Conservation (phyloP, 768 basidiomycete species). For the Dacryopinax primogenitus region DNA sequence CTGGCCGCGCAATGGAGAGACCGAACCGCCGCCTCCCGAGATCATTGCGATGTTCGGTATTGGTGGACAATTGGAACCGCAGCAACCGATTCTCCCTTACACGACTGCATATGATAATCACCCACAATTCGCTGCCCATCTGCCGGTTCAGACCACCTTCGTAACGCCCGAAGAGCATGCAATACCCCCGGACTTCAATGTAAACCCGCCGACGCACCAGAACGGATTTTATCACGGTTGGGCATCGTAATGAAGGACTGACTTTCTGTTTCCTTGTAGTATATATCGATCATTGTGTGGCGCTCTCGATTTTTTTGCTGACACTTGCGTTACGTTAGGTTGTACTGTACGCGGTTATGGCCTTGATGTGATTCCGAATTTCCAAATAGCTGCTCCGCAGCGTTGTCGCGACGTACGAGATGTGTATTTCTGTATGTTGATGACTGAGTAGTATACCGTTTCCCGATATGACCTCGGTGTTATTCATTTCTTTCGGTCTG, state of each 20-base stretch:
- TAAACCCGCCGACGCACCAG: background rate
- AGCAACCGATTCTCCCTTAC: slow-evolving; percentile 1
- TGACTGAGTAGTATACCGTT: no score
- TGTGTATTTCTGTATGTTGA: no score
- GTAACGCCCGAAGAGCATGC: background rate
- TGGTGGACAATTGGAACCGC: background rate
- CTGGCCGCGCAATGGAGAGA: background rate
- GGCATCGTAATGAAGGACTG: background rate
- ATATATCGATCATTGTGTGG: background rate
- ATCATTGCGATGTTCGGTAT: background rate
- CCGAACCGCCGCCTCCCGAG: background rate
- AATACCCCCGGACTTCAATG: background rate
- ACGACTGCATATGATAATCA: background rate
- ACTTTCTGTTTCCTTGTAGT: background rate
- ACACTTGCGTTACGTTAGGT: no score
- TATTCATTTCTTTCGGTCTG: no score
- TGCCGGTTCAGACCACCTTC: background rate
- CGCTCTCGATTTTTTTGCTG: no score
- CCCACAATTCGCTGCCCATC: background rate
- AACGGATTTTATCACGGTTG: background rate
- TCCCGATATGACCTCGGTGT: no score
- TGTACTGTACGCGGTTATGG: no score
- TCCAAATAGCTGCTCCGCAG: background rate
- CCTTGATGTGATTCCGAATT: background rate
- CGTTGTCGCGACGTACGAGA: no score